Evolutionary conservation across 768 basidiomycete species (phyloP).

Genomic region (Melanogaster broomeanus): DNA sequence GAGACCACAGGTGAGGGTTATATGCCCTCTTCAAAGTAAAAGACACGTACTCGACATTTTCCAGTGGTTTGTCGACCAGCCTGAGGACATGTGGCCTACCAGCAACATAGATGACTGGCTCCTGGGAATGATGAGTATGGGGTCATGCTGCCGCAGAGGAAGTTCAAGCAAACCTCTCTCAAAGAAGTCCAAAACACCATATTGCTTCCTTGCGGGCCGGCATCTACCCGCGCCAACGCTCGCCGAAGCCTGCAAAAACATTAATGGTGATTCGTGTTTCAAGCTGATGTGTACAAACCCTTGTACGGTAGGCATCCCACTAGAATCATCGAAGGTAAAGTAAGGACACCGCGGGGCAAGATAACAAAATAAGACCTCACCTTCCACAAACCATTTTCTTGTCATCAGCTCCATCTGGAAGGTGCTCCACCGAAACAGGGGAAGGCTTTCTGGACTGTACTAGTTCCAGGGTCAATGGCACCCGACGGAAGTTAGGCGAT

Average conservation of each 20-base stretch:
- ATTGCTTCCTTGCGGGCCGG: slow-evolving; percentile 73
- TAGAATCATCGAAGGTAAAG: slow-evolving; percentile 32
- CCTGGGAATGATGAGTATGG: slow-evolving; percentile 43
- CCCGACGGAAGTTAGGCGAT: slow-evolving; percentile 87
- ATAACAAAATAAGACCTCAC: slow-evolving; percentile 36
- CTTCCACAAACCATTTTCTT: slow-evolving; percentile 79
- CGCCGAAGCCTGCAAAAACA: slow-evolving; percentile 59
- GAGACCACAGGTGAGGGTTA: neutral
- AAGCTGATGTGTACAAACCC: slow-evolving; percentile 41
- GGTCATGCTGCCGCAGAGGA: neutral
- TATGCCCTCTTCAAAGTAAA: neutral
- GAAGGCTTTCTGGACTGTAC: slow-evolving; percentile 25
- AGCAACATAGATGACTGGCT: slow-evolving; percentile 89
- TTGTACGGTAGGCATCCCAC: slow-evolving; percentile 93
- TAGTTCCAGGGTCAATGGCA: slow-evolving; percentile 60
- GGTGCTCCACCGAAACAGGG: slow-evolving; percentile 39
- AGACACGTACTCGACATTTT: slow-evolving; percentile 85
- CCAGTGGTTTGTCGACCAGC: slow-evolving; percentile 81
- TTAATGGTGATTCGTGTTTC: neutral
- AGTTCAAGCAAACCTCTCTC: slow-evolving; percentile 63
- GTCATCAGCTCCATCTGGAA: slow-evolving; percentile 37
- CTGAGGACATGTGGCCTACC: slow-evolving; percentile 91
- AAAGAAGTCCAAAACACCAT: slow-evolving; percentile 93
- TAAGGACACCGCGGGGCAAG: neutral
- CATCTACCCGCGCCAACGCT: slow-evolving; percentile 78